Conservation (phyloP, 805 yeast genomes). For the Zygosaccharomyces bailii region DNA sequence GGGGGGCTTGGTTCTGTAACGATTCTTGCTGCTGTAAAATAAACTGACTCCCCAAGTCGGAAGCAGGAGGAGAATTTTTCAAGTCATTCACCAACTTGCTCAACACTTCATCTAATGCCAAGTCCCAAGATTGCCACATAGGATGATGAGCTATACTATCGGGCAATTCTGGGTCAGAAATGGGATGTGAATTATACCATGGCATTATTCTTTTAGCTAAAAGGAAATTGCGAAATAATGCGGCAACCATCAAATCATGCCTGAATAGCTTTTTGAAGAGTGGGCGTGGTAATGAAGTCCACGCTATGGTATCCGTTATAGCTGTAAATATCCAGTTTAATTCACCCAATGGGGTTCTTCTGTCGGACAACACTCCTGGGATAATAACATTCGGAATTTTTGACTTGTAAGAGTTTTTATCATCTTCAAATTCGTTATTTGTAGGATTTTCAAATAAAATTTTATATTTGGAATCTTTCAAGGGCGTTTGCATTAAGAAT, state of each 20-base stretch:
- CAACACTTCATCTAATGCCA: conserved; percentile 91
- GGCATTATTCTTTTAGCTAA: conserved; percentile 94
- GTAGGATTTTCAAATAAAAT: conserved; percentile 38
- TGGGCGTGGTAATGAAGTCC: conserved; percentile 87
- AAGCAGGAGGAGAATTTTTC: conserved; percentile 35
- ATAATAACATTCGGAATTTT: conserved; percentile 51
- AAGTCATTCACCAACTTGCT: conserved; percentile 56
- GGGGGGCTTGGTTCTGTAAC: conserved; percentile 17
- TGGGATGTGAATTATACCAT: conserved; percentile 86
- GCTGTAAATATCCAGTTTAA: conserved; percentile 97
- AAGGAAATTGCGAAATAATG: conserved; percentile 85
- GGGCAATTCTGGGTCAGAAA: conserved; percentile 90
- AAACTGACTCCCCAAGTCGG: conserved; percentile 28
- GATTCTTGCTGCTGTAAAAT: conserved; percentile 28
- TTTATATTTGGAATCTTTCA: conserved; percentile 44
- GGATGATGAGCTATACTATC: conserved; percentile 75
- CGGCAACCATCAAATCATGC: conserved; percentile 96
- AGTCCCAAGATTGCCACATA: conserved; percentile 98
- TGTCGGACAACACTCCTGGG: conserved; percentile 88
- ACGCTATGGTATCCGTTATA: conserved; percentile 95
- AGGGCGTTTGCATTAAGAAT: conserved; percentile 81
- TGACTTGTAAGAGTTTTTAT: conserved; percentile 20
- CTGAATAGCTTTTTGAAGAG: conserved; percentile 85
- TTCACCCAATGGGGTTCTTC: conserved; percentile 94
- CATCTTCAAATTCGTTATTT: conserved; percentile 23